phyloP scores from a whole-genome alignment of 768 basidiomycete species.

The Psilocybe cyanescens region DNA sequence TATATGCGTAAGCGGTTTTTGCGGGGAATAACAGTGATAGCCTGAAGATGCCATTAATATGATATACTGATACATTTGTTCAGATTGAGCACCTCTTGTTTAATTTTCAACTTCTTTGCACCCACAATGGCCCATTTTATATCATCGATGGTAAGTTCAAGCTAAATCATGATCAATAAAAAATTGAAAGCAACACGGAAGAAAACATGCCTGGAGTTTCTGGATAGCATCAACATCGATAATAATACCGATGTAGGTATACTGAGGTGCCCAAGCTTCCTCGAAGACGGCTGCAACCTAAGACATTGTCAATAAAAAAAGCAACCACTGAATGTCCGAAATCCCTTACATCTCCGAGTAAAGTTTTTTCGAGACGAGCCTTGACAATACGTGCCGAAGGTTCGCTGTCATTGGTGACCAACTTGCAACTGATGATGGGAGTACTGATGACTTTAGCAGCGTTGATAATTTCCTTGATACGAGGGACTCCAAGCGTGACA shows the following conservation, averaged over 20 bases:
- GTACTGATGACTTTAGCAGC: slow-evolving; percentile 97
- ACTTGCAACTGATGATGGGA: slow-evolving; percentile 96
- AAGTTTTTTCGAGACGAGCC: slow-evolving; percentile 92
- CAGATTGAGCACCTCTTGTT: slow-evolving; percentile 64
- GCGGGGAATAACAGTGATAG: slow-evolving; percentile 76
- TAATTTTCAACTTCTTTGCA: slow-evolving; percentile 90
- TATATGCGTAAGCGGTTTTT: slow-evolving; percentile 81
- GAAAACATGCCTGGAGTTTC: slow-evolving; percentile 73
- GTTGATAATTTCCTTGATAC: slow-evolving; percentile 99
- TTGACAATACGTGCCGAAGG: slow-evolving; percentile 98
- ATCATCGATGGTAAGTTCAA: slow-evolving; percentile 91
- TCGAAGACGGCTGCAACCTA: slow-evolving; percentile 92
- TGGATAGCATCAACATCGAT: slow-evolving; percentile 87
- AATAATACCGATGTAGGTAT: slow-evolving; percentile 92
- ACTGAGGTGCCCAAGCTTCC: slow-evolving; percentile 93
- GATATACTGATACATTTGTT: neutral
- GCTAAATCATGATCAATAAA: slow-evolving; percentile 42
- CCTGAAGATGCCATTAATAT: slow-evolving; percentile 39
- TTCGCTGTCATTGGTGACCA: slow-evolving; percentile 85
- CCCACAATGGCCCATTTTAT: slow-evolving; percentile 90
- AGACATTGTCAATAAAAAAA: neutral
- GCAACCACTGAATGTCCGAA: neutral
- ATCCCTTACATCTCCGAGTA: slow-evolving; percentile 82
- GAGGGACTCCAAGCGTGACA: slow-evolving; percentile 98
- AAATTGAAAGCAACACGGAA: neutral